These are phyloP conservation scores for Oenanthe javanica DNA, from an alignment of 140 eudicot genomes.

Conservation along the genomic window DNA sequence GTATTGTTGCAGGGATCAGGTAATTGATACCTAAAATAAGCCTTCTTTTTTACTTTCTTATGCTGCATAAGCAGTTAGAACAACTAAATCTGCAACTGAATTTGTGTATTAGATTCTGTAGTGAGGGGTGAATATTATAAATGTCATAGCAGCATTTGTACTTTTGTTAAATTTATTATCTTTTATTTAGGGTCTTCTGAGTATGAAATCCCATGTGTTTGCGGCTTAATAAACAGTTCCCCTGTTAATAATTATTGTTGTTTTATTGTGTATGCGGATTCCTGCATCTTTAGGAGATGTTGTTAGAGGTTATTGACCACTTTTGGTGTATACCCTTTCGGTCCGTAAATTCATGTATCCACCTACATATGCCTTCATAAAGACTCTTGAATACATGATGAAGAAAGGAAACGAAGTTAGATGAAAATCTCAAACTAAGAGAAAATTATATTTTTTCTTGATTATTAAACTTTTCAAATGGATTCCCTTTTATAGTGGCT, in stretches of 20 bases:
- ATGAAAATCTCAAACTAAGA: no score
- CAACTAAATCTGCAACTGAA: not conserved
- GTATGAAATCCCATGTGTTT: not conserved
- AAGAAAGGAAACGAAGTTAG: no score
- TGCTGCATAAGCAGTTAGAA: not conserved
- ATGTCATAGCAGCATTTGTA: not conserved
- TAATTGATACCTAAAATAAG: slow-evolving; percentile 13
- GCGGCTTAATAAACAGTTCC: no score
- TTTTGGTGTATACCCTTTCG: not conserved
- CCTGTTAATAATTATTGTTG: not conserved
- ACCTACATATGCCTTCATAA: not conserved
- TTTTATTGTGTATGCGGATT: not conserved
- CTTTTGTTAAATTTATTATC: not conserved
- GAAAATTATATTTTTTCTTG: no score
- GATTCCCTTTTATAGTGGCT: no score
- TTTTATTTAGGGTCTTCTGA: not conserved
- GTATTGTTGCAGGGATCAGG: slow-evolving; percentile 92
- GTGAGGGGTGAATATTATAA: not conserved
- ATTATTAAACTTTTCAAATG: no score
- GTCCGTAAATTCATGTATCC: not conserved
- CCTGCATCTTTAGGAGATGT: not conserved
- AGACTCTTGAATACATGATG: not conserved
- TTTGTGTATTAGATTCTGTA: not conserved
- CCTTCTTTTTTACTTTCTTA: not conserved
- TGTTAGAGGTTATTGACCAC: not conserved